phyloP scores from a whole-genome alignment of 176 grass and related monocot species.

The Aegilops bicornis region DNA sequence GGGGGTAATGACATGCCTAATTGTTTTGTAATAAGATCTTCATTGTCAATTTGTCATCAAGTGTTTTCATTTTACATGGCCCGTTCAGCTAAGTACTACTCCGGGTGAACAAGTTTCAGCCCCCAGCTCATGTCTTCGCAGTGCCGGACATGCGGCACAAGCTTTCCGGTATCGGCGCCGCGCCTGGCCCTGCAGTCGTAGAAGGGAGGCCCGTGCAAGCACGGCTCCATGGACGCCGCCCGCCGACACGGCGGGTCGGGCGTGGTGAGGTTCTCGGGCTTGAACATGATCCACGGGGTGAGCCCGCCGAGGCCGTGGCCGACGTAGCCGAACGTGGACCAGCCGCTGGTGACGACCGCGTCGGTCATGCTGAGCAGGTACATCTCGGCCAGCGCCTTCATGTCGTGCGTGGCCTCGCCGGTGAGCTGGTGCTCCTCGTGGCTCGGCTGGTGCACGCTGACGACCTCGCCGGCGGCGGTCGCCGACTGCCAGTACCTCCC shows the following conservation, averaged over 20 bases:
- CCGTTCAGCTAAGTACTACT: not conserved
- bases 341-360: conserved; percentile 46
- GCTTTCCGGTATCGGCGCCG: conserved; percentile 25
- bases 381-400: conserved; percentile 69
- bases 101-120: conserved; percentile 47
- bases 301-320: conserved; percentile 40
- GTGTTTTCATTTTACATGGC: not conserved
- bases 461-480: conserved; percentile 44
- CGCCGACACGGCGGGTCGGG: conserved; percentile 31
- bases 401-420: conserved; percentile 48
- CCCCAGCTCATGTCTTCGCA: conserved; percentile 57
- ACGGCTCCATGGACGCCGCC: conserved; percentile 44
- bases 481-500: conserved; percentile 50
- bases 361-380: conserved; percentile 52
- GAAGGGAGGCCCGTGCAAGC: conserved; percentile 36
- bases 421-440: conserved; percentile 58
- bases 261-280: conserved; percentile 27
- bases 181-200: conserved; percentile 28
- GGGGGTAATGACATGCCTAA: not conserved
- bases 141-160: conserved; percentile 45
- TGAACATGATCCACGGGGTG: conserved; percentile 60
- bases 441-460: conserved; percentile 68
- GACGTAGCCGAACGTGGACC: conserved; percentile 59
- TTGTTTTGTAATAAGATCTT: not conserved
- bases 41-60: not conserved